phyloP scores from a whole-genome alignment of 495 filamentous ascomycete genomes.

The Chaetomium tenue region DNA sequence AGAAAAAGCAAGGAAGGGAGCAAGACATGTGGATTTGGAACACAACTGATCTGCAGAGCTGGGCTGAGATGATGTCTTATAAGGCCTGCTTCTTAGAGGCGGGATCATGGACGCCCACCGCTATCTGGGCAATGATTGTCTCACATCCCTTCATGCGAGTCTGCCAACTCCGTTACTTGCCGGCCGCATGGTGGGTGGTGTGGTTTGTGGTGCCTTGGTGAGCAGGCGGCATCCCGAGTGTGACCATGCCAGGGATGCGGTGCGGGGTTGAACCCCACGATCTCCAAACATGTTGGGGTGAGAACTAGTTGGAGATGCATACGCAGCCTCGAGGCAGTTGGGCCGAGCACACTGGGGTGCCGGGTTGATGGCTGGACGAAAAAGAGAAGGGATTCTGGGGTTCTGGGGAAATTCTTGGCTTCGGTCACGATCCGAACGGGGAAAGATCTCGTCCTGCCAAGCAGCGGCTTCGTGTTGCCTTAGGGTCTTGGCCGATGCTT shows the following conservation, averaged over 20 bases:
- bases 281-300: neutral
- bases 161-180: neutral
- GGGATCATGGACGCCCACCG: neutral
- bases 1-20: neutral
- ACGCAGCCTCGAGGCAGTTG: too few relatives aligned
- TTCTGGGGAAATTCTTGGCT: slow-evolving; percentile 18
- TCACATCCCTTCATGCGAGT: neutral
- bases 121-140: slow-evolving; percentile 12
- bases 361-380: slow-evolving; percentile 9
- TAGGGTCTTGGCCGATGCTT: slow-evolving; percentile 30
- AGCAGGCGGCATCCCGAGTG: neutral
- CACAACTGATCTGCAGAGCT: too few relatives aligned
- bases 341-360: neutral
- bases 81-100: neutral
- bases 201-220: neutral
- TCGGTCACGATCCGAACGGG: slow-evolving; percentile 8
- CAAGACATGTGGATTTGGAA: too few relatives aligned
- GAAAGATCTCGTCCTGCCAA: slow-evolving; percentile 15
- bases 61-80: too few relatives aligned
- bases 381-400: neutral
- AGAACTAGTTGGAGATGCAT: neutral
- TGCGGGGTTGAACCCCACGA: slow-evolving; percentile 4
- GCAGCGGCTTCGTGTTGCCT: slow-evolving; percentile 24
- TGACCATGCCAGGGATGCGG: neutral
- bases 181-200: neutral